A percentile compares a stretch with the other conserved stretches of the same genome.
phyloP scores from a whole-genome alignment of 768 basidiomycete species.

The Kondoa malvinella region DNA sequence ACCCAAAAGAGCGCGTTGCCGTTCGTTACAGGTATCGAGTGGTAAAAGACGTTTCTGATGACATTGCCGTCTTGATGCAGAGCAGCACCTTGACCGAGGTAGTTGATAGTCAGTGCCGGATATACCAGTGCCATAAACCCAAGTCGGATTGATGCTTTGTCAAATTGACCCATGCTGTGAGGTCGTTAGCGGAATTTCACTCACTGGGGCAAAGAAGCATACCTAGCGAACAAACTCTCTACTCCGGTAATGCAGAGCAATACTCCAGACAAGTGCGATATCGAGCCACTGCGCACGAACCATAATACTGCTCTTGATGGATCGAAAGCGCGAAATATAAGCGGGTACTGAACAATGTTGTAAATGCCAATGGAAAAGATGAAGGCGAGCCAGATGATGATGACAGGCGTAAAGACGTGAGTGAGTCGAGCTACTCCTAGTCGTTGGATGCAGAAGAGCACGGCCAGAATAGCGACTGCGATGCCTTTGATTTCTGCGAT shows the following conservation, averaged over 20 bases:
- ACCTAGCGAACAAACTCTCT: slow-evolving; percentile 32
- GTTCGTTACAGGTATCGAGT: slow-evolving; percentile 44
- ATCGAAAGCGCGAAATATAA: slow-evolving; percentile 50
- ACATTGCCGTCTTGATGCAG: slow-evolving; percentile 41
- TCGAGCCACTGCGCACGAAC: slow-evolving; percentile 49
- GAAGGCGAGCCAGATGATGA: slow-evolving; percentile 44
- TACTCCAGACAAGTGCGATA: slow-evolving; percentile 47
- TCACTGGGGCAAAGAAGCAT: not conserved
- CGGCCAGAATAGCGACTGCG: slow-evolving; percentile 45
- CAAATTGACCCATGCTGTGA: slow-evolving; percentile 50
- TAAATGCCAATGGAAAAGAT: slow-evolving; percentile 42
- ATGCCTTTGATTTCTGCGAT: slow-evolving; percentile 34
- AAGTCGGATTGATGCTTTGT: slow-evolving; percentile 44
- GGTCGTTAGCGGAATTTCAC: not conserved
- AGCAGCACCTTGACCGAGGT: slow-evolving; percentile 54
- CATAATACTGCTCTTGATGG: slow-evolving; percentile 49
- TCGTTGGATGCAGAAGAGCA: slow-evolving; percentile 45
- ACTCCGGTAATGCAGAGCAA: slow-evolving; percentile 53
- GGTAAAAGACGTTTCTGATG: slow-evolving; percentile 46
- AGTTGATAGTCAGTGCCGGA: slow-evolving; percentile 46
- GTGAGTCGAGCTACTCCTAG: slow-evolving; percentile 45
- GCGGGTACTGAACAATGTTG: slow-evolving; percentile 43
- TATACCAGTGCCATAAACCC: slow-evolving; percentile 40
- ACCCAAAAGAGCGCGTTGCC: slow-evolving; percentile 51
- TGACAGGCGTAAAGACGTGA: slow-evolving; percentile 44